Conservation (phyloP, 148 eudicot species). For the Beta vulgaris region DNA sequence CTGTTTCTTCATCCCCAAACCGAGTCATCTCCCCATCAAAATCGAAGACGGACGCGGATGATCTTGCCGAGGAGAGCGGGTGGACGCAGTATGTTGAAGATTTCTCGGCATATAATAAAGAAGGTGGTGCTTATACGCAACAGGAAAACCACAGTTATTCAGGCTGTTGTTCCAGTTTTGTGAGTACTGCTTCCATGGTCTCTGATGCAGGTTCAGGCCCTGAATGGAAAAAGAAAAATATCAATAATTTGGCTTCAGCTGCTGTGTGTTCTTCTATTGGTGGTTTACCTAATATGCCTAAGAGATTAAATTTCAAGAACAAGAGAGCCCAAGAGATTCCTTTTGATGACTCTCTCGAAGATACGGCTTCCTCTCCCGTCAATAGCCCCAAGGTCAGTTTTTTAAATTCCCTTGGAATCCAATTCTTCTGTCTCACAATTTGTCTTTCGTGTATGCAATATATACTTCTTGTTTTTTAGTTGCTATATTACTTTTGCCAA, state of each 20-base stretch:
- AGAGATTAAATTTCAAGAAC: slow-evolving; percentile 39
- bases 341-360: slow-evolving; percentile 66
- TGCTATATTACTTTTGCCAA: too few relatives aligned
- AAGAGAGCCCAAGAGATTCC: too few relatives aligned
- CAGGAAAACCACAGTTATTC: slow-evolving; percentile 3
- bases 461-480: too few relatives aligned
- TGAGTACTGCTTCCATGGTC: slow-evolving; percentile 36
- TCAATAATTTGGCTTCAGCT: too few relatives aligned
- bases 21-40: not conserved
- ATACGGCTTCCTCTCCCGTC: slow-evolving; percentile 87
- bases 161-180: not conserved
- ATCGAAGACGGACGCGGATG: not conserved
- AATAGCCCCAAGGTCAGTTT: slow-evolving; percentile 73
- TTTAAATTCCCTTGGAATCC: too few relatives aligned
- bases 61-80: slow-evolving; percentile 43
- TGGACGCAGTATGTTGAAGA: slow-evolving; percentile 69
- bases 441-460: too few relatives aligned
- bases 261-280: not conserved
- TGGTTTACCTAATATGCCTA: slow-evolving; percentile 25
- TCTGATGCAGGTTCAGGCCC: slow-evolving; percentile 70
- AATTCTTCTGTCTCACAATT: too few relatives aligned
- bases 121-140: not conserved
- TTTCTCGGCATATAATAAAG: slow-evolving; percentile 25
- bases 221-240: slow-evolving; percentile 32
- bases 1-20: slow-evolving; percentile 30